These are phyloP conservation scores for Dactylellina sp. DNA, from an alignment of 2,329 filamentous ascomycete species.

Conservation along the genomic window DNA sequence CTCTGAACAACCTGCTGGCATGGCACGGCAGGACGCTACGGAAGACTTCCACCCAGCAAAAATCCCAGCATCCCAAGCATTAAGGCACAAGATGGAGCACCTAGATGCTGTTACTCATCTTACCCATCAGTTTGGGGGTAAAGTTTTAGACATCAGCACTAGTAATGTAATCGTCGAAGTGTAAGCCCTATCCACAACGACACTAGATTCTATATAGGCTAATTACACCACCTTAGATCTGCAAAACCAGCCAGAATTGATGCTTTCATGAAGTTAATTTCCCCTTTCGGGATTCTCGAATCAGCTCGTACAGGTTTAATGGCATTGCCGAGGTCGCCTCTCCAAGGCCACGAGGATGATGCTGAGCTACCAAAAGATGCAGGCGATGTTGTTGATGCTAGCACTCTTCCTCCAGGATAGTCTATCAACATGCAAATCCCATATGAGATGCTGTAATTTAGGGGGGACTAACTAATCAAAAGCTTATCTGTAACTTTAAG, in stretches of 20 bases:
- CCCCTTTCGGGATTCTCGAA: constrained; percentile 95
- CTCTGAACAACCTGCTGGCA: constrained; percentile 61
- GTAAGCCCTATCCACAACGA: constrained; percentile 69
- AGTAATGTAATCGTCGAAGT: constrained; percentile 98
- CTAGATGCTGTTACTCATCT: constrained; percentile 95
- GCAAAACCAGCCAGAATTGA: constrained; percentile 95
- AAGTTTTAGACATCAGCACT: constrained; percentile 96
- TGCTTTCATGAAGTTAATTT: constrained; percentile 95
- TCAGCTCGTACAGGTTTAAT: constrained; percentile 95
- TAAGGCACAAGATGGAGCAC: constrained; percentile 98
- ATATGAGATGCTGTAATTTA: background rate
- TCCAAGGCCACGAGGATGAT: constrained; percentile 76
- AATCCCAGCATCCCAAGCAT: constrained; percentile 84
- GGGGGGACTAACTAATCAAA: background rate
- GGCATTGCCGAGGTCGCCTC: constrained; percentile 92
- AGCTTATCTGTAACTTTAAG: background rate
- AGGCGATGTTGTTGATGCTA: constrained; percentile 93
- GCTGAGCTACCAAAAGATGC: constrained; percentile 79
- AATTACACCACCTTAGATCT: constrained; percentile 69
- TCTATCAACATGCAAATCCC: constrained; percentile 58
- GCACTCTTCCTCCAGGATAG: constrained; percentile 89
- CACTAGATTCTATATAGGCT: background rate
- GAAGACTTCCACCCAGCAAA: constrained; percentile 90
- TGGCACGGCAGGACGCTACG: constrained; percentile 65
- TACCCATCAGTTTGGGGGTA: constrained; percentile 96